phyloP scores from a whole-genome alignment of 23 red algal genomes.

The Gracilaria vermiculophylla region DNA sequence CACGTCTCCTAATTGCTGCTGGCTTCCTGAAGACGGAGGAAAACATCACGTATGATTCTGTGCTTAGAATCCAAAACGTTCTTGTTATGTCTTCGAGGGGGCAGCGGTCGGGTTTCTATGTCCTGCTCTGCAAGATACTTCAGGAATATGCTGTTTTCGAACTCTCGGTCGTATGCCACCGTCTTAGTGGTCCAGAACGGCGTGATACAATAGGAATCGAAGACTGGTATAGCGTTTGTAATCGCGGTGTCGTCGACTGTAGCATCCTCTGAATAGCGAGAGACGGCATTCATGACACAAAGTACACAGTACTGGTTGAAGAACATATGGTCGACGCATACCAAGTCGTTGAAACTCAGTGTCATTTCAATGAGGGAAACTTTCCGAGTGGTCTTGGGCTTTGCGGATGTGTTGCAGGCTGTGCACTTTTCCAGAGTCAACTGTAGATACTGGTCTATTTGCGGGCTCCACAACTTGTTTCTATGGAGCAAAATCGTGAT shows the following conservation, averaged over 20 bases:
- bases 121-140: neutral
- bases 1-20: no score
- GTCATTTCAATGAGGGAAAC: neutral
- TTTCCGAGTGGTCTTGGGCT: neutral
- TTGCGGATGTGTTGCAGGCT: neutral
- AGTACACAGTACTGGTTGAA: neutral
- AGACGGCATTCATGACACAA: neutral
- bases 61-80: slow-evolving; percentile 11
- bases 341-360: neutral
- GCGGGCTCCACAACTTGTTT: slow-evolving; percentile 3
- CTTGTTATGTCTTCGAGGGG: neutral
- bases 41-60: neutral
- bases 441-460: neutral
- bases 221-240: neutral
- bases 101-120: neutral
- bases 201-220: neutral
- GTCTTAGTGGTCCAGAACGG: slow-evolving; percentile 5
- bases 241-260: neutral
- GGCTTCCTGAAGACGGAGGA: neutral
- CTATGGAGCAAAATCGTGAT: neutral
- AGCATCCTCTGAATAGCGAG: neutral
- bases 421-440: neutral
- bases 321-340: slow-evolving; percentile 20
- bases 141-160: neutral
- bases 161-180: slow-evolving; percentile 3